These are phyloP conservation scores for Pleurotus platypus DNA, from an alignment of 768 basidiomycete species.

Conservation along the genomic window DNA sequence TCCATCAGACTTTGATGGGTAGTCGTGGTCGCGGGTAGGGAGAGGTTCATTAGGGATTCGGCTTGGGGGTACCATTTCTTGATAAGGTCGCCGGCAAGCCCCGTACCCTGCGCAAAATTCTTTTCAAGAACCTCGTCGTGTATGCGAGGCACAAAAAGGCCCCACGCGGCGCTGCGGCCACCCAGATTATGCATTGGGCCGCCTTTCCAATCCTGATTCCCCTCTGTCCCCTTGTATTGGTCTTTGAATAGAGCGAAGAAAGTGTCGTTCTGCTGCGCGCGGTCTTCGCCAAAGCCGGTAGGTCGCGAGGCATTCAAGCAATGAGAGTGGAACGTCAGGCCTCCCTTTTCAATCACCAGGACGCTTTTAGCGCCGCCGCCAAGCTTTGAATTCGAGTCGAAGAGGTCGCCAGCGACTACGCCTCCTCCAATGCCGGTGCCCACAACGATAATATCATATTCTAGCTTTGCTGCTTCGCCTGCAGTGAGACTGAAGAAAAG, in stretches of 20 bases:
- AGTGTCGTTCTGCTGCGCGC: slow-evolving; percentile 20
- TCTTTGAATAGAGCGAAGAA: slow-evolving; percentile 18
- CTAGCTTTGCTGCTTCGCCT: slow-evolving; percentile 3
- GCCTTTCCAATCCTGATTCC: slow-evolving; percentile 15
- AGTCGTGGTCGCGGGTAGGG: slow-evolving; percentile 7
- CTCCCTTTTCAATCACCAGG: slow-evolving; percentile 22
- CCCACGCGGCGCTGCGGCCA: slow-evolving; percentile 19
- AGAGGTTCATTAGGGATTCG: slow-evolving; percentile 12
- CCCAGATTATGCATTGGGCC: slow-evolving; percentile 19
- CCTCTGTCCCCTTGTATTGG: slow-evolving; percentile 4
- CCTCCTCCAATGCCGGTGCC: slow-evolving; percentile 20
- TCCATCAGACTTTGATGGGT: slow-evolving; percentile 10
- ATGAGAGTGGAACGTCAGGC: slow-evolving; percentile 20
- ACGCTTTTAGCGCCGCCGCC: slow-evolving; percentile 13
- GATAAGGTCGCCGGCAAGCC: slow-evolving; percentile 2
- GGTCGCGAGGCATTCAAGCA: slow-evolving; percentile 22
- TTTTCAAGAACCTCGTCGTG: slow-evolving; percentile 11
- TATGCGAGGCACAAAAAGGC: slow-evolving; percentile 15
- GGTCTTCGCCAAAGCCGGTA: slow-evolving; percentile 14
- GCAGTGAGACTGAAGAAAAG: slow-evolving; percentile 7
- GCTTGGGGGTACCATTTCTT: slow-evolving; percentile 10
- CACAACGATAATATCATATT: slow-evolving; percentile 19
- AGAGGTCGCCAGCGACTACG: slow-evolving; percentile 21
- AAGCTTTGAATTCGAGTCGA: slow-evolving; percentile 17
- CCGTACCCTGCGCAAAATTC: neutral